Evolutionary conservation across 108 stramenopile genomes (phyloP).

Genomic region (Stephanodiscus triporus): DNA sequence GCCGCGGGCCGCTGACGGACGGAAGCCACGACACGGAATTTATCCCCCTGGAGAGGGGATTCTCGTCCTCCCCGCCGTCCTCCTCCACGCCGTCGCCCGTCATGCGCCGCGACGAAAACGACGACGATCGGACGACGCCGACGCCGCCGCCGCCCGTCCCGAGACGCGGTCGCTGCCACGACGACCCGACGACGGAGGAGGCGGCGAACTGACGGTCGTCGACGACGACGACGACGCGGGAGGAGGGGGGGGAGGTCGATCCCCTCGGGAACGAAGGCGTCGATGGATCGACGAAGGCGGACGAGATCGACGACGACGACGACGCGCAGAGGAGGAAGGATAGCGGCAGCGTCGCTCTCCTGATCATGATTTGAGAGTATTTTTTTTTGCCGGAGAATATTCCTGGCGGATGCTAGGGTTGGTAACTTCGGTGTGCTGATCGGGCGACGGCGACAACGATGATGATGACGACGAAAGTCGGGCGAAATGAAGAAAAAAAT

Average conservation of each 20-base stretch:
- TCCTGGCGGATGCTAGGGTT: too few species aligned
- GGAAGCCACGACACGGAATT: conserved; percentile 86
- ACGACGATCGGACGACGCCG: too few species aligned
- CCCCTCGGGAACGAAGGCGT: neutral
- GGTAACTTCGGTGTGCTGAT: too few species aligned
- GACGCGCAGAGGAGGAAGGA: neutral
- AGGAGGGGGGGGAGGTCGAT: neutral
- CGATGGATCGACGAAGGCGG: neutral
- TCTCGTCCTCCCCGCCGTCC: conserved; percentile 13
- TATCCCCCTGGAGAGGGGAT: conserved; percentile 70
- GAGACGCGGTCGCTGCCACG: too few species aligned
- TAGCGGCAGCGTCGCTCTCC: neutral
- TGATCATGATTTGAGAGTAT: neutral
- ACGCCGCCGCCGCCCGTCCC: conserved; percentile 7
- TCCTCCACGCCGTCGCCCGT: conserved; percentile 5
- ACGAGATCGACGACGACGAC: neutral
- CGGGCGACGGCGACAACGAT: too few species aligned
- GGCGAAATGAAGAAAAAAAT: too few species aligned
- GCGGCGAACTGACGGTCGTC: neutral
- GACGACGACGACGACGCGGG: neutral
- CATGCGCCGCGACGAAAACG: conserved; percentile 5
- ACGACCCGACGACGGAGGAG: neutral
- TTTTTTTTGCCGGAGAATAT: too few species aligned
- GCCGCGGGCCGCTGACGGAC: conserved; percentile 47
- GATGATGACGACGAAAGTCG: too few species aligned